Evolutionary conservation across 192 early-diverging fungal genomes (phyloP).

Genomic region (Backusella tarrabulga): DNA sequence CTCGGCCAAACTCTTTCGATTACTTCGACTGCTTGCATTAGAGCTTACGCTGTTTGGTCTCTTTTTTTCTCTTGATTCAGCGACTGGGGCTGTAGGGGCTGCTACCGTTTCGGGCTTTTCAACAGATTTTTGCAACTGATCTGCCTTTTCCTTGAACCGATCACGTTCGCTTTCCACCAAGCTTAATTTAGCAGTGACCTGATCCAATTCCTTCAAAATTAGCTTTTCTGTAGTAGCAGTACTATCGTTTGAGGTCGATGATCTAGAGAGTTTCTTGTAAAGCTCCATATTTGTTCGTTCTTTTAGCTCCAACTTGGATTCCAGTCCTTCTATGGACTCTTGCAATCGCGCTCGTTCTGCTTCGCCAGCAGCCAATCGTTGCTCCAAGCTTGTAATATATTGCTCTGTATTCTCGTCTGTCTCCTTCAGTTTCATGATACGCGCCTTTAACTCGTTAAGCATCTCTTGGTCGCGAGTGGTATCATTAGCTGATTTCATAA

Average conservation of each 20-base stretch:
- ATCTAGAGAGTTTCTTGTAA: constrained; percentile 5
- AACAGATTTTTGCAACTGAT: neutral
- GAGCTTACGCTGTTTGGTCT: neutral
- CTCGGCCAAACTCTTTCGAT: constrained; percentile 13
- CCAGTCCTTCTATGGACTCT: constrained; percentile 17
- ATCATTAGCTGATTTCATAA: constrained; percentile 30
- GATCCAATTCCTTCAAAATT: constrained; percentile 23
- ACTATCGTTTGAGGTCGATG: neutral
- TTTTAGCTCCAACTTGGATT: constrained; percentile 12
- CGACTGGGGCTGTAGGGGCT: neutral
- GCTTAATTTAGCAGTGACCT: constrained; percentile 15
- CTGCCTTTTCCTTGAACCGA: neutral
- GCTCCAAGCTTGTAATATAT: constrained; percentile 44
- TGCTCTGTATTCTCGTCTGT: constrained; percentile 41
- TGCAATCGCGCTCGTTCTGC: constrained; percentile 7
- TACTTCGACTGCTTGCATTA: neutral
- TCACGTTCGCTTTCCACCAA: constrained; percentile 13
- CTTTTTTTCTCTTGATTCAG: neutral
- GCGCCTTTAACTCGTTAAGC: constrained; percentile 36
- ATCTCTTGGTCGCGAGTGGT: constrained; percentile 33
- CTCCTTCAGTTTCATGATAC: constrained; percentile 54
- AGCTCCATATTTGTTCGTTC: constrained; percentile 17
- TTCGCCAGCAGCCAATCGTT: constrained; percentile 30
- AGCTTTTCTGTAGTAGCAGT: neutral
- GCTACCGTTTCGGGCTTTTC: neutral